A percentile compares a stretch with the other conserved stretches of the same genome.
Conservation (phyloP, 352 stramenopile species). For the Plasmopara muralis region DNA sequence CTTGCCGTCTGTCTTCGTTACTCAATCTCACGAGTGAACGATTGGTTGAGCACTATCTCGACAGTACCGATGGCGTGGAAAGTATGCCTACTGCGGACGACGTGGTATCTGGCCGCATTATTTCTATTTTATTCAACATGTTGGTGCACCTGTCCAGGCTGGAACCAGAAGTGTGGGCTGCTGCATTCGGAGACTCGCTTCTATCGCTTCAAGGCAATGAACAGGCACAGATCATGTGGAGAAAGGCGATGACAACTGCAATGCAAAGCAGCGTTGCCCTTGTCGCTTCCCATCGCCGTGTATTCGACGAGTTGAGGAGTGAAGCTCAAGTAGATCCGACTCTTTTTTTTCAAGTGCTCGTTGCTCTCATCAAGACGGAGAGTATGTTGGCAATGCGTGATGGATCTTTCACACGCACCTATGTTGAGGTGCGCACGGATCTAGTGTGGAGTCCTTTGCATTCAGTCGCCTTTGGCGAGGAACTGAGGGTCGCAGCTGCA, state of each 20-base stretch:
- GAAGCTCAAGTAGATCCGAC: constrained; percentile 5
- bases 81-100: constrained; percentile 8
- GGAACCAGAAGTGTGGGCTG: constrained; percentile 10
- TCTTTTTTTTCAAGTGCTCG: constrained; percentile 15
- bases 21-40: constrained; percentile 27
- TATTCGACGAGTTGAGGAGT: constrained; percentile 4
- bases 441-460: constrained; percentile 13
- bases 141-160: constrained; percentile 19
- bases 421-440: constrained; percentile 11
- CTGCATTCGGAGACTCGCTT: constrained; percentile 20
- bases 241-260: constrained; percentile 6
- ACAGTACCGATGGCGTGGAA: constrained; percentile 7
- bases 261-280: constrained; percentile 13
- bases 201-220: constrained; percentile 15
- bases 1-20: constrained; percentile 15
- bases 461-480: constrained; percentile 22
- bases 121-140: constrained; percentile 19
- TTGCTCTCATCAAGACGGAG: constrained; percentile 11
- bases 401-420: constrained; percentile 4
- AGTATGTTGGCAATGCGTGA: background rate
- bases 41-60: constrained; percentile 24
- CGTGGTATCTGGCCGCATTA: constrained; percentile 18
- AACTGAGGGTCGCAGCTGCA: constrained; percentile 15
- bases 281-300: constrained; percentile 13
- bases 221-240: constrained; percentile 13